These are phyloP conservation scores for Aspergillus sojae DNA, from an alignment of 2,329 filamentous ascomycete genomes.

Conservation along the genomic window DNA sequence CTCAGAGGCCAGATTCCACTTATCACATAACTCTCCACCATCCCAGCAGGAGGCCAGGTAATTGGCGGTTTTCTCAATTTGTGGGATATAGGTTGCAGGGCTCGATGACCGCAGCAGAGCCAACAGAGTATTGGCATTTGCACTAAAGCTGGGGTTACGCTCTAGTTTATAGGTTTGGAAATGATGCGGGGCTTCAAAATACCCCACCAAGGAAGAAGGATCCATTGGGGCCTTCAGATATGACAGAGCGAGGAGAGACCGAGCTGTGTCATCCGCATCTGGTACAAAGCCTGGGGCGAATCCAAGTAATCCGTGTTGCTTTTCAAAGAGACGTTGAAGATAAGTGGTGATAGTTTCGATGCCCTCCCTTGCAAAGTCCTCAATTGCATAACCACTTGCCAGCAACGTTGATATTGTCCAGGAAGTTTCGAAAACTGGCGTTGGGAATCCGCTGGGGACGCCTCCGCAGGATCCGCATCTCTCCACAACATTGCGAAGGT, in stretches of 20 bases:
- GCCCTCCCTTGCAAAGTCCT: background rate
- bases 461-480: too few relatives aligned
- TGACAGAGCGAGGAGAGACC: conserved; percentile 17
- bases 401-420: conserved; percentile 5
- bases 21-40: conserved; percentile 6
- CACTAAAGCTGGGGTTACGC: conserved; percentile 35
- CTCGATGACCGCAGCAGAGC: conserved; percentile 31
- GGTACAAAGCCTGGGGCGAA: conserved; percentile 11
- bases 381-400: background rate
- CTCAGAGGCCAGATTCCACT: conserved; percentile 16
- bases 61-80: conserved; percentile 28
- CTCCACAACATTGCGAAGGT: too few relatives aligned
- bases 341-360: background rate
- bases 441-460: too few relatives aligned
- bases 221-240: conserved; percentile 15
- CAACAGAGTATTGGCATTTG: conserved; percentile 39
- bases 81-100: conserved; percentile 14
- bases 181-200: conserved; percentile 33
- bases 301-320: background rate
- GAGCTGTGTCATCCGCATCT: conserved; percentile 35
- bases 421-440: background rate
- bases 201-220: conserved; percentile 4
- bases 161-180: conserved; percentile 37
- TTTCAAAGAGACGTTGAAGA: too few relatives aligned
- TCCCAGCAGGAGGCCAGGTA: too few relatives aligned